Evolutionary conservation across 495 filamentous ascomycete species (phyloP), one percentile per base, ranked within the genome.

Genomic region (Tuber aestivum): DNA sequence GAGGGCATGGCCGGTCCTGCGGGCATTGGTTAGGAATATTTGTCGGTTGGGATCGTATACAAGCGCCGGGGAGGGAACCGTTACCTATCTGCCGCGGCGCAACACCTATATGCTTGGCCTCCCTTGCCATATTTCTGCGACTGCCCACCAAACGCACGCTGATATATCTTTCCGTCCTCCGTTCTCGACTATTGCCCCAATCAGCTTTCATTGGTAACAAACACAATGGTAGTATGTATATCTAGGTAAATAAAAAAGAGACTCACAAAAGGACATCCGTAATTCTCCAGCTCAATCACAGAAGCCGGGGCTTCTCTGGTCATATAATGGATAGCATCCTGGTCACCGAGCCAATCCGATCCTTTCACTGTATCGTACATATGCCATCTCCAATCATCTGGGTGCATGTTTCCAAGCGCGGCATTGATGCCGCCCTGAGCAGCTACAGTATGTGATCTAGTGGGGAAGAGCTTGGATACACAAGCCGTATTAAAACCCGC

Each of bases 321-420:
- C 95, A 98, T 98, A 87, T 98, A 98, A 86, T 98, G 95, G 83
- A 98, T 98, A 71, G 95, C 95, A 86, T 98, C 95, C 87, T 98
- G 95, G 86, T 98, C 95, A 84, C 95, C 95, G 44, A 98, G 89
- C 95, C 95, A 98, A 88, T 98, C 95, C 73, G 93, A 96, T 81
- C 95, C 95, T 87, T 98, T 98, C 77, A 98, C 95, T 70, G 95
- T 98, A 86, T 98, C 95, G 88, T 97, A 98, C 95, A 97, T 97
- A 87, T 98, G 95, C 95, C 95, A 97, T 85, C 95, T 91, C 95
- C 95, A 98, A 87, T 98, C 95, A 85, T 98, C 95, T 83, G 89
- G 85, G 85, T 92, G 90, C 90, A 93, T 92, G 84, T 98, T 98
- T 85, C 95, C 95, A 79, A 98, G 89, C 69, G 95, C 95, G 79